These are phyloP conservation scores for Leccinum pallidistipes DNA, from an alignment of 1,284 basidiomycete genomes.

Conservation along the genomic window DNA sequence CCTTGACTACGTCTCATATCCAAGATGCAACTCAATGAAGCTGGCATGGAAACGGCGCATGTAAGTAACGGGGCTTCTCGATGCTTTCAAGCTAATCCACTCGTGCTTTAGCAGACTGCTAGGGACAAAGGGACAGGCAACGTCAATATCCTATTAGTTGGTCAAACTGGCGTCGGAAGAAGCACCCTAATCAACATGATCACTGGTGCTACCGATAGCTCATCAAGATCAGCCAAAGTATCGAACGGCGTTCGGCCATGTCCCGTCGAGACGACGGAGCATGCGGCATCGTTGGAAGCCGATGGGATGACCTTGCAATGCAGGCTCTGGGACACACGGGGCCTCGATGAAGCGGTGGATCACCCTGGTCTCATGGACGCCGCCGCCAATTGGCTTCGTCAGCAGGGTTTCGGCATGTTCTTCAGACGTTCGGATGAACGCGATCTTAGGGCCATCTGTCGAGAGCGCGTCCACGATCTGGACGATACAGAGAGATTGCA, in stretches of 20 bases:
- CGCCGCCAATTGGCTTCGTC: constrained; percentile 26
- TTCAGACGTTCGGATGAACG: constrained; percentile 21
- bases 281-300: constrained; percentile 11
- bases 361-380: constrained; percentile 25
- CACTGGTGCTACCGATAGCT: constrained; percentile 13
- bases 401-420: constrained; percentile 22
- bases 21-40: constrained; percentile 1
- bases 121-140: background rate
- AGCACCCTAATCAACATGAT: constrained; percentile 33
- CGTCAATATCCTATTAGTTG: constrained; percentile 25
- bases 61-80: constrained; percentile 10
- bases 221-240: constrained; percentile 19
- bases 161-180: constrained; percentile 30
- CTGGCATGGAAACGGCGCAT: background rate
- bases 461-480: constrained; percentile 12
- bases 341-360: constrained; percentile 31
- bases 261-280: constrained; percentile 21
- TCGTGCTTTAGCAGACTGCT: constrained; percentile 1
- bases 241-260: constrained; percentile 30
- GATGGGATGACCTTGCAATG: constrained; percentile 12
- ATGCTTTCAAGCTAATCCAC: background rate
- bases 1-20: constrained; percentile 8
- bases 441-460: constrained; percentile 23
- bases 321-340: constrained; percentile 28
- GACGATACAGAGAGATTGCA: constrained; percentile 9